Conservation (phyloP, 2,329 filamentous ascomycete genomes). For the Cladosporium oxysporum region DNA sequence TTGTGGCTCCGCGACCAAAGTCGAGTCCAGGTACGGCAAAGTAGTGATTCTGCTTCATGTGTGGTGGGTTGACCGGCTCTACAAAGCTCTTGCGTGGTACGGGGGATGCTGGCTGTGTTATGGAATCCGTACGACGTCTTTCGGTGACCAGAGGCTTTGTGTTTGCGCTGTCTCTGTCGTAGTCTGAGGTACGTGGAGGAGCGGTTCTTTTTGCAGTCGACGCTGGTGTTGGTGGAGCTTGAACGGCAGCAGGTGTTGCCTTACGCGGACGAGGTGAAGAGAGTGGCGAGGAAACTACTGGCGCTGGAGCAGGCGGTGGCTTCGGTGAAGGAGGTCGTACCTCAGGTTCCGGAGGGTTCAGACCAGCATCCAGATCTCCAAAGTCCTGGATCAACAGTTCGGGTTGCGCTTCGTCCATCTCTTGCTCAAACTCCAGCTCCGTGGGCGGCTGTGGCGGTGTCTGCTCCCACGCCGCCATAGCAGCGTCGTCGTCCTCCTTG, state of each 20-base stretch:
- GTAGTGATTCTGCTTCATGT: slow-evolving; percentile 40
- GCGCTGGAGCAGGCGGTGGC: not conserved
- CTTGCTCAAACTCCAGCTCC: slow-evolving; percentile 10
- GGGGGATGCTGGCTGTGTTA: slow-evolving; percentile 19
- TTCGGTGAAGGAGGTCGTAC: slow-evolving; percentile 14
- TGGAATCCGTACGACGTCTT: slow-evolving; percentile 13
- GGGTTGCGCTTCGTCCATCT: not conserved
- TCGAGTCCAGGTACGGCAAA: slow-evolving; percentile 35
- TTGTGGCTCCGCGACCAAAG: slow-evolving; percentile 24
- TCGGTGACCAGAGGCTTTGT: slow-evolving; percentile 1
- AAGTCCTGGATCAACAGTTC: slow-evolving; percentile 14
- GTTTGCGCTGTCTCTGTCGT: not conserved
- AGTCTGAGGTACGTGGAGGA: not conserved
- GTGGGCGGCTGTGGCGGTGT: slow-evolving; percentile 10
- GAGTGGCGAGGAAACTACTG: not conserved
- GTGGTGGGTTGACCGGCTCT: slow-evolving; percentile 37
- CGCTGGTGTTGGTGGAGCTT: slow-evolving; percentile 13
- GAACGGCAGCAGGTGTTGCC: slow-evolving; percentile 17
- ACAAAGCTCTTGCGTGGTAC: slow-evolving; percentile 26
- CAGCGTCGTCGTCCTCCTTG: slow-evolving; percentile 14
- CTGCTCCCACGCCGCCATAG: slow-evolving; percentile 16
- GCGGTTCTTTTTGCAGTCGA: slow-evolving; percentile 8
- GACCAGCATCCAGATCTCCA: not conserved
- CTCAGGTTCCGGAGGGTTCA: slow-evolving; percentile 4
- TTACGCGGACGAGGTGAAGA: slow-evolving; percentile 19